Evolutionary conservation across 1,284 basidiomycete genomes (phyloP), one percentile per base, ranked within the genome.

Genomic region (Ustilago crameri): DNA sequence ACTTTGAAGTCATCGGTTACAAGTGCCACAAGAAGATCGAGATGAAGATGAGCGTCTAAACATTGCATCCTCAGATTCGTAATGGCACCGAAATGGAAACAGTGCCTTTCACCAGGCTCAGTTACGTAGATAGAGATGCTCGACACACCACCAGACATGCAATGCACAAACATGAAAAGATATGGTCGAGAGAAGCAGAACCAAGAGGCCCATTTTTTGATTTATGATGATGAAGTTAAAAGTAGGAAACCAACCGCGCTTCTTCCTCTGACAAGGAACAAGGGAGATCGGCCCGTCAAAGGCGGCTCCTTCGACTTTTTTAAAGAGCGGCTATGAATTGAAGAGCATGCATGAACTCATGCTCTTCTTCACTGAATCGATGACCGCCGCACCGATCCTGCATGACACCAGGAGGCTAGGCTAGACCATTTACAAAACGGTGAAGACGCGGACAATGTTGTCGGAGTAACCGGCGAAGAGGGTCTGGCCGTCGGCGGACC

Each of bases 401-500:
- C 35, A n/a, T n/a, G n/a, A n/a, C 12, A 37, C 15, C 12, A 37
- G 35, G 15, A 37, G n/a, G 17, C 9, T 14, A n/a, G 15, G 15
- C 35, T 37, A 17, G 18, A 41, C 41, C 20, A 44, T 50, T 76
- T 77, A 81, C 51, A 82, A 75, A 50, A 85, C 84, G 67, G 82
- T 80, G 81, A 81, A 85, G 55, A 85, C 83, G 47, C 84, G 80
- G 51, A 84, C 80, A 35, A 80, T 69, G 75, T 82, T 76, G 82
- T 85, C 84, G 49, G 82, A 78, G 82, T 84, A 85, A 50, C 95
- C 95, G 61, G 79, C 79, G 84, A 96, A 98, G 75, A 98, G 88
- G 58, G 93, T 96, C 87, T 95, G 93, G 71, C 95, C 95, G 85
- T 98, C 95, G 65, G 95, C 90, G 65, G 94, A 97, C 96, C 96